Base-by-base conservation (phyloP, 2,329 filamentous ascomycete genomes). In the Ophioceras dolichostomum region DNA sequence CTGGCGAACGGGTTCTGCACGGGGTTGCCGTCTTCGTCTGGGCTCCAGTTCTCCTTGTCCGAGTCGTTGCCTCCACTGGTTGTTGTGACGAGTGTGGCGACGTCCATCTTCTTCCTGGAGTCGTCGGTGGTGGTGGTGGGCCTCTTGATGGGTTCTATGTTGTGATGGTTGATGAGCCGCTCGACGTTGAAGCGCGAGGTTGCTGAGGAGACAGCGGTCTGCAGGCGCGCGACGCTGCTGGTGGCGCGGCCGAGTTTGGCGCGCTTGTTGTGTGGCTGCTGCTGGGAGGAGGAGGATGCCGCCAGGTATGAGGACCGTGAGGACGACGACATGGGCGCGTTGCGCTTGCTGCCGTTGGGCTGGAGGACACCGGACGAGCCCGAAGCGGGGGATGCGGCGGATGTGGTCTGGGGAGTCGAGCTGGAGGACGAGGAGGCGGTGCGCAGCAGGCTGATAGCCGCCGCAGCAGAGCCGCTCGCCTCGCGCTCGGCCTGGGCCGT, bases 41-140 rank as follows among this genome's bases (percentile, higher is more conserved):
- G 79, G 51, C 65, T 73, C 72, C 86, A 93, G 53, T 96, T 96
- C 62, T 96, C 89, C 61, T 96, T 96, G 56, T 96, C 89, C 1
- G 86, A 94, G 50, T 94, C 88, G 34, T 76, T 67, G 55, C 60
- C 73, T n/a, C n/a, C n/a, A n/a, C n/a, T n/a, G 13, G 73, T 53
- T 48, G 64, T 48, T 57, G 64, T 57, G 27, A 57, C 34, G 22
- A 59, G 49, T 24, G 45, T 48, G 26, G 65, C 60, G 18, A 67
- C 44, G 48, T 68, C 62, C 27, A 59, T 57, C 47, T 65, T 62
- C 47, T 50, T 51, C 52, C 41, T 43, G 52, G 45, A 48, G 56
- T 55, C 41, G 43, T 50, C 47, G 44, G 43, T n/a, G n/a, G n/a
- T n/a, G n/a, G n/a, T n/a, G n/a, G n/a, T n/a, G n/a, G n/a, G n/a